Base-by-base conservation (phyloP, 495 filamentous ascomycete species). In the Penicillium macrosclerotiorum region DNA sequence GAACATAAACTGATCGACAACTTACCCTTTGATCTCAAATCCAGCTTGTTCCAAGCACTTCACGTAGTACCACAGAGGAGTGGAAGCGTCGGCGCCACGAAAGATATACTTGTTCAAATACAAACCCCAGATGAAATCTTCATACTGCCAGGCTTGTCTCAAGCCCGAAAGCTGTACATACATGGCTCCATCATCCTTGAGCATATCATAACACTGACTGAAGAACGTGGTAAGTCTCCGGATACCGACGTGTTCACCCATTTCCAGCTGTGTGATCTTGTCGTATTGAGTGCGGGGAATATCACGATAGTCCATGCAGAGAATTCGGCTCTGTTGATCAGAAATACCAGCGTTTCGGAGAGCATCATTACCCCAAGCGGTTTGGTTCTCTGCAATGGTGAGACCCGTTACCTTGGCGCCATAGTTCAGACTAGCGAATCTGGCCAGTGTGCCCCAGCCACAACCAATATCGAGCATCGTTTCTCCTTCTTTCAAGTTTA, bases 71-170 rank as follows among this genome's bases (percentile, higher is more conserved):
- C 83, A 82, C 14, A 94, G 78, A 45, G 89, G 89, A 34, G 86
- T 89, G 13, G 83, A 88, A 6, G 89, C 89, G 63, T 94, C 89
- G 13, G 89, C 89, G 60, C 89, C 89, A 30, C 85, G 88, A 78
- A 94, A 94, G 57, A 94, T 73, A 64, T 92, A 90, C 72, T 90
- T 92, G 75, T 92, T 94, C 88, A 94, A 86, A 72, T 88, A 94
- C 42, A 92, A 67, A 47, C 89, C 89, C 87, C 87, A 90, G 64
- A 87, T 80, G 34, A 91, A 74, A 67, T 91, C 88, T 74, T 94
- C 89, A 52, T 88, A 94, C 67, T 94, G 89, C 89, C 89, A 94
- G 35, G 67, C 60, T 73, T 89, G 86, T 54, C 89, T 76, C 29
- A 94, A 67, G 59, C 89, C 89, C 54, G 89, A 87, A 50, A 89